Conservation (phyloP, 2,329 filamentous ascomycete species). For the Cercospora canescens region DNA sequence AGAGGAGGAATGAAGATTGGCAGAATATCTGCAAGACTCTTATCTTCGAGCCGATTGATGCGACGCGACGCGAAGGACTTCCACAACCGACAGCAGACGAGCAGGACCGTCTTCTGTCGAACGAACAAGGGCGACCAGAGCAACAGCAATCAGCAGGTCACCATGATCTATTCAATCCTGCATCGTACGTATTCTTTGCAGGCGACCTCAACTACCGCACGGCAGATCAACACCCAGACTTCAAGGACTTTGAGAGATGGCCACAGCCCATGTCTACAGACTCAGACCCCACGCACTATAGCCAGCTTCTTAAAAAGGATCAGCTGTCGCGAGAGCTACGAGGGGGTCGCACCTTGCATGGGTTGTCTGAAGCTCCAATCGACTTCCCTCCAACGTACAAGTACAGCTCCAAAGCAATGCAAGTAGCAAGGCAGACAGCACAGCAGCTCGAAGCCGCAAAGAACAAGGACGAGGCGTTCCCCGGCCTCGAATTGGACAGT, state of each 20-base stretch:
- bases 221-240: constrained; percentile 60
- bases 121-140: background rate
- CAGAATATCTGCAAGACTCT: constrained; percentile 75
- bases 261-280: constrained; percentile 58
- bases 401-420: constrained; percentile 56
- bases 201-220: constrained; percentile 97
- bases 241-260: constrained; percentile 59
- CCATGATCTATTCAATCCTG: constrained; percentile 66
- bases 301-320: constrained; percentile 69
- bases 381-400: constrained; percentile 94
- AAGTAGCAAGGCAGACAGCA: constrained; percentile 30
- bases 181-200: constrained; percentile 77
- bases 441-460: constrained; percentile 18
- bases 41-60: constrained; percentile 58
- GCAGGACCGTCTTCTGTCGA: constrained; percentile 19
- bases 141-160: background rate
- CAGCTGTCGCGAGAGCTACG: constrained; percentile 74
- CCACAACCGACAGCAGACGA: constrained; percentile 22
- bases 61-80: constrained; percentile 16
- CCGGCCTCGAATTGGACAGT: constrained; percentile 18
- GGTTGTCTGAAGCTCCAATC: constrained; percentile 72
- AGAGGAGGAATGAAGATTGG: constrained; percentile 84
- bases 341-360: constrained; percentile 72
- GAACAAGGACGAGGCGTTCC: constrained; percentile 19
- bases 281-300: constrained; percentile 61